Conservation (phyloP, 495 filamentous ascomycete species). For the Haplographium delicatum region DNA sequence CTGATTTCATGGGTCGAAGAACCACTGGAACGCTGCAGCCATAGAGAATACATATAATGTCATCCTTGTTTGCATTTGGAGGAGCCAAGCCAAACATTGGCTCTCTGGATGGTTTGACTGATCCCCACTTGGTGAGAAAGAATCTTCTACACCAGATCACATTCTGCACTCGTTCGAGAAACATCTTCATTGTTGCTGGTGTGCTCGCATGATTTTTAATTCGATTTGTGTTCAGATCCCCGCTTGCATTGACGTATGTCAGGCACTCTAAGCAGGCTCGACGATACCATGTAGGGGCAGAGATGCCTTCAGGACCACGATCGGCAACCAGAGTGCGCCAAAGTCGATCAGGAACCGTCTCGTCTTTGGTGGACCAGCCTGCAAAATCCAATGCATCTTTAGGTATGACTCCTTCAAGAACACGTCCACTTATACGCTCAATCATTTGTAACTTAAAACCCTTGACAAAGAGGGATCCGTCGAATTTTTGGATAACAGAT, state of each 20-base stretch:
- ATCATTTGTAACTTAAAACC: not conserved
- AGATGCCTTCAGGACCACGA: slow-evolving; percentile 17
- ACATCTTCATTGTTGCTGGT: slow-evolving; percentile 15
- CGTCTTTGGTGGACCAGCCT: not conserved
- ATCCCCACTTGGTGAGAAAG: slow-evolving; percentile 3
- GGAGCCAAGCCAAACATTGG: slow-evolving; percentile 22
- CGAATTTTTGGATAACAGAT: not conserved
- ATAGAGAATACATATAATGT: slow-evolving; percentile 36
- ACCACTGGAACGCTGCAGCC: slow-evolving; percentile 41
- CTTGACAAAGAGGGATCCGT: not conserved
- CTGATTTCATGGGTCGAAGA: slow-evolving; percentile 17
- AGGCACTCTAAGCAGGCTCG: slow-evolving; percentile 17
- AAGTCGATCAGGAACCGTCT: slow-evolving; percentile 16
- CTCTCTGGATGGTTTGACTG: not conserved
- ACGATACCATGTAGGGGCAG: slow-evolving; percentile 16
- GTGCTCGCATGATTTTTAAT: slow-evolving; percentile 1
- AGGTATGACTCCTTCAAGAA: not conserved
- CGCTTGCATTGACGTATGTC: slow-evolving; percentile 1
- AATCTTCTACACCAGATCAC: slow-evolving; percentile 29
- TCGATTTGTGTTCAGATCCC: slow-evolving; percentile 11
- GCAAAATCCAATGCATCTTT: not conserved
- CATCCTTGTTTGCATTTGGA: slow-evolving; percentile 12
- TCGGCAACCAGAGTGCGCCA: slow-evolving; percentile 27
- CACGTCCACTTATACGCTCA: not conserved
- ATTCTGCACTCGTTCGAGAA: slow-evolving; percentile 25